Evolutionary conservation across 2,329 filamentous ascomycete genomes (phyloP), one percentile per base, ranked within the genome.

Genomic region (Coniella lustricola): DNA sequence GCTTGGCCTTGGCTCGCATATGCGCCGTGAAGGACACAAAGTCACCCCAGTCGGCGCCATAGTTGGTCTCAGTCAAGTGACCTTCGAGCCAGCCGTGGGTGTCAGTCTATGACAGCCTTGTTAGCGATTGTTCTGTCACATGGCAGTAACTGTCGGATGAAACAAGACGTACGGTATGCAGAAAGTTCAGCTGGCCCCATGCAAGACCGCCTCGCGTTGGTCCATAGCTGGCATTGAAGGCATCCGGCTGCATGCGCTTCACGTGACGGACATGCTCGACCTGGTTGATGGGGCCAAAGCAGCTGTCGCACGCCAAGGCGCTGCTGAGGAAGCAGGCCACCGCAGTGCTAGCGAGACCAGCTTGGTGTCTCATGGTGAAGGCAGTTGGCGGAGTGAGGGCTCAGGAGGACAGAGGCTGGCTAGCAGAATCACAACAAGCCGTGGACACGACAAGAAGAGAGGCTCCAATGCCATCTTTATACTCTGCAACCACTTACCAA

Each of bases 1-100:
- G 67, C 17, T 67, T 65, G 3, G 81, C 80, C 56, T 75, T 78
- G 48, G 74, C 64, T 61, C 77, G 78, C 76, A 84, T 81, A 53
- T 73, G 73, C 43, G 70, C 72, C 12, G 74, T 70, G 57, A 84
- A 83, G 47, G 75, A 75, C 36, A 79, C 77, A 60, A 76, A 82
- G 60, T 84, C 81, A 20, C 81, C 81, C 77, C 79, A 84, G 58
- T 84, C 81, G 2, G 79, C 80, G 35, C 79, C 78, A 52, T 82
- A 83, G 57, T 81, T 82, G 56, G 71, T 67, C 62, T 83, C 76
- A 55, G 81, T 80, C 53, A 82, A 60, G 57, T 81, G 76, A 3
- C 77, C 76, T 56, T 77, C 74, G 16, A 82, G 67, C 79, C 79
- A 80, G 17, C 77, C 77, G 58, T 81, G 77, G 0, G 76, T 80